Percentiles rank a stretch among this genome's conserved stretches.
These are phyloP conservation scores for Candida insectorum DNA, from an alignment of 805 yeast genomes.

Conservation along the genomic window DNA sequence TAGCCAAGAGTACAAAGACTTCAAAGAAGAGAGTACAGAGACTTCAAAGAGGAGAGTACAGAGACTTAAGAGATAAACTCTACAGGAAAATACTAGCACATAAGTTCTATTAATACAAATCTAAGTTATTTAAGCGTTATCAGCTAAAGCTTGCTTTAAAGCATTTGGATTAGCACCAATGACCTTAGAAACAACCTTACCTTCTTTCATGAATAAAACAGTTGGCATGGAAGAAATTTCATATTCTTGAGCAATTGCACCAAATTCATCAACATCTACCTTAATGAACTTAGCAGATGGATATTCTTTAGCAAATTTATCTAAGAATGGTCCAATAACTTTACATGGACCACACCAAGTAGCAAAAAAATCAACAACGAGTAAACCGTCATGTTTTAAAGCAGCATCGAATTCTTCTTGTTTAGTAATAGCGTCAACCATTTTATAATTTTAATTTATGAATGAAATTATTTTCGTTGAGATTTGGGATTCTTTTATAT, in stretches of 20 bases:
- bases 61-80: no score
- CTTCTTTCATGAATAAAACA: slow-evolving; percentile 73
- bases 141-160: slow-evolving; percentile 63
- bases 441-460: slow-evolving; percentile 12
- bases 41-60: no score
- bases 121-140: slow-evolving; percentile 38
- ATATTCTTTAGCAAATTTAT: slow-evolving; percentile 71
- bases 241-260: slow-evolving; percentile 67
- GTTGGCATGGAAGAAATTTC: slow-evolving; percentile 61
- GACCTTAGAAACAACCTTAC: slow-evolving; percentile 73
- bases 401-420: slow-evolving; percentile 63
- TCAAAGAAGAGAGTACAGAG: no score
- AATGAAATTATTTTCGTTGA: no score
- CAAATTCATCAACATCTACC: slow-evolving; percentile 86
- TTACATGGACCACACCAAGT: slow-evolving; percentile 99
- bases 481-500: not conserved
- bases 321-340: slow-evolving; percentile 91
- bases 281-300: slow-evolving; percentile 73
- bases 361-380: slow-evolving; percentile 94
- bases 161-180: slow-evolving; percentile 90
- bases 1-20: no score
- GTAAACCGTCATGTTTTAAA: slow-evolving; percentile 62
- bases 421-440: slow-evolving; percentile 34
- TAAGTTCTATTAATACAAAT: no score
- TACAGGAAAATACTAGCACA: no score